These are phyloP conservation scores for Nakazawaea anatomiae DNA, from an alignment of 805 yeast species.

Conservation along the genomic window DNA sequence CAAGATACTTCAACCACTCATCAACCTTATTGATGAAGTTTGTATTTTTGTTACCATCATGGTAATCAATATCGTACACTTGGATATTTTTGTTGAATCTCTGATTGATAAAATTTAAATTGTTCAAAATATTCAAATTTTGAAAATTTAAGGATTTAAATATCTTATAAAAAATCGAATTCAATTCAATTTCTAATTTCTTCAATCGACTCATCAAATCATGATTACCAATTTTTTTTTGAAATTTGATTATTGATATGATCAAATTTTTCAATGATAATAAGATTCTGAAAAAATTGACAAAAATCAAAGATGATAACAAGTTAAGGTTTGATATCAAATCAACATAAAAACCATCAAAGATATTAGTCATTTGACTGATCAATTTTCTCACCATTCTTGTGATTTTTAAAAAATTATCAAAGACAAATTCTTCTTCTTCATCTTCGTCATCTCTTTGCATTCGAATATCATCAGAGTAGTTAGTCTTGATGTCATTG, in stretches of 20 bases:
- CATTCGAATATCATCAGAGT: background rate
- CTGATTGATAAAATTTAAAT: constrained; percentile 8
- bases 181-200: constrained; percentile 7
- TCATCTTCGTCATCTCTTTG: constrained; percentile 8
- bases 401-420: constrained; percentile 22
- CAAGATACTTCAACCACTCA: constrained; percentile 8
- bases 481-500: background rate
- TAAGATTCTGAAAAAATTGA: constrained; percentile 20
- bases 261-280: constrained; percentile 6
- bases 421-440: constrained; percentile 21
- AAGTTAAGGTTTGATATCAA: background rate
- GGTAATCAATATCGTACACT: constrained; percentile 1
- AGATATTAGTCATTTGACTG: constrained; percentile 15
- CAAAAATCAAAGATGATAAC: constrained; percentile 20
- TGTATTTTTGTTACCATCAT: background rate
- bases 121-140: constrained; percentile 2
- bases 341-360: background rate
- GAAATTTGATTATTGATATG: constrained; percentile 10
- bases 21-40: background rate
- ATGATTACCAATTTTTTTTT: constrained; percentile 10
- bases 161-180: constrained; percentile 4
- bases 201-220: constrained; percentile 10
- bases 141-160: constrained; percentile 6
- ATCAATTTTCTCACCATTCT: constrained; percentile 21
- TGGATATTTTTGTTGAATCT: constrained; percentile 7